A percentile compares a stretch with the other conserved stretches of the same genome.
Conservation (phyloP, 495 filamentous ascomycete genomes). For the Amorphotheca resinae region DNA sequence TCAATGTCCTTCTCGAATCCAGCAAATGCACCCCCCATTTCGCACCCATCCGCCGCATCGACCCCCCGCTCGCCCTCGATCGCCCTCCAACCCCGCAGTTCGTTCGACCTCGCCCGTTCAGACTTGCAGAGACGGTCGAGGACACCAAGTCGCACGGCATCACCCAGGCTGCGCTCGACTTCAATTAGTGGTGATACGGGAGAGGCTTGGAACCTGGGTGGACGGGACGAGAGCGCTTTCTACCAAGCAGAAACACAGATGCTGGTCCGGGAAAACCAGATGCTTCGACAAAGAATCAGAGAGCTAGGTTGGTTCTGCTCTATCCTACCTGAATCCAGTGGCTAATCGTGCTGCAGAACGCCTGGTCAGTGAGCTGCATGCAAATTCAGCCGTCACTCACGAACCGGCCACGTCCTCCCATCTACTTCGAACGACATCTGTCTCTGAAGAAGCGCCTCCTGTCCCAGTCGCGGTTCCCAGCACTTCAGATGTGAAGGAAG, state of each 20-base stretch:
- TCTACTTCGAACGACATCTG: slow-evolving; percentile 23
- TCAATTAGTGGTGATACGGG: slow-evolving; percentile 39
- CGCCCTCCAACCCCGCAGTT: slow-evolving; percentile 39
- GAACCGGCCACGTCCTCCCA: slow-evolving; percentile 29
- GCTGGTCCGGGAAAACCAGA: slow-evolving; percentile 83
- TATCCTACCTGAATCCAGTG: slow-evolving; percentile 2
- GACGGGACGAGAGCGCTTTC: slow-evolving; percentile 70
- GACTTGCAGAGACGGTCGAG: slow-evolving; percentile 41
- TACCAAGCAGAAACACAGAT: slow-evolving; percentile 88
- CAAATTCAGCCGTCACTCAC: slow-evolving; percentile 24
- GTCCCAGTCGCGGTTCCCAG: background rate
- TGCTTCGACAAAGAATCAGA: slow-evolving; percentile 73
- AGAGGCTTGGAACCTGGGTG: slow-evolving; percentile 30
- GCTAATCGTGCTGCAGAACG: slow-evolving; percentile 21
- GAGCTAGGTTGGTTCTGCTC: slow-evolving; percentile 51
- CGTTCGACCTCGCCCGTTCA: slow-evolving; percentile 42
- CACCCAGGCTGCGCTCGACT: slow-evolving; percentile 39
- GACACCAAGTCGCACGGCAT: slow-evolving; percentile 43
- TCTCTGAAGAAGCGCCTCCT: slow-evolving; percentile 13
- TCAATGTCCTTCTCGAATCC: slow-evolving; percentile 38
- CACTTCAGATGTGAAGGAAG: background rate
- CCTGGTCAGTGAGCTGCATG: slow-evolving; percentile 27
- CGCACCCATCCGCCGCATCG: slow-evolving; percentile 22
- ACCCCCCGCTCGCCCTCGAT: slow-evolving; percentile 41
- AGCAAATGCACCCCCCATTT: slow-evolving; percentile 35